phyloP scores from a whole-genome alignment of 306 rosid genomes.

The Adenanthera pavonina region DNA sequence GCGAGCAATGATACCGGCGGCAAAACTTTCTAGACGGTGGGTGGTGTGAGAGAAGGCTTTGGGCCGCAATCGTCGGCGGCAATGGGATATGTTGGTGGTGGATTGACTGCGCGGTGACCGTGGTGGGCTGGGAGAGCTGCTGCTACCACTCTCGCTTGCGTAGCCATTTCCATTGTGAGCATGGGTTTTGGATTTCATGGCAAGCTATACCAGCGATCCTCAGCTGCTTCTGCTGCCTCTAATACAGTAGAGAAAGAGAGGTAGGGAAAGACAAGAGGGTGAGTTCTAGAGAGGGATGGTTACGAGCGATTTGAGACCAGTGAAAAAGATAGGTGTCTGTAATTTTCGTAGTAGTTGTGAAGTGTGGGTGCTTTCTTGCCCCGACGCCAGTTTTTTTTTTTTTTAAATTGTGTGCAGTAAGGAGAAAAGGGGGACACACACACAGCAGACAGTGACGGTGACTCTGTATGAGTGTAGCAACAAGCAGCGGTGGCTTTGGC shows the following conservation, averaged over 20 bases:
- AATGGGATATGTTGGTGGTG: constrained; percentile 42
- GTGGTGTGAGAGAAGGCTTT: constrained; percentile 51
- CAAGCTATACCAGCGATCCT: constrained; percentile 10
- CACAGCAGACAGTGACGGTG: neutral
- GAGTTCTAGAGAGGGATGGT: constrained; percentile 2
- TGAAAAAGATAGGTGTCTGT: constrained; percentile 30
- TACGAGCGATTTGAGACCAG: neutral
- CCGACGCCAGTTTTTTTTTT: neutral
- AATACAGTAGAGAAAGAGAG: neutral
- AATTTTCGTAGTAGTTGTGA: neutral
- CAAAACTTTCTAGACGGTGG: constrained; percentile 40
- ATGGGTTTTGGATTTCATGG: constrained; percentile 69
- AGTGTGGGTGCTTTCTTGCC: neutral
- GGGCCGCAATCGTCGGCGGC: constrained; percentile 65
- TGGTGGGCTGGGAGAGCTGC: constrained; percentile 89
- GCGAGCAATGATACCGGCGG: constrained; percentile 62
- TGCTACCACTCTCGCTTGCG: constrained; percentile 58
- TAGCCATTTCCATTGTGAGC: constrained; percentile 50
- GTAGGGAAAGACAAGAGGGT: constrained; percentile 3
- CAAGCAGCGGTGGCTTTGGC: neutral
- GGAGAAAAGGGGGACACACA: neutral
- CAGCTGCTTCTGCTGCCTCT: neutral
- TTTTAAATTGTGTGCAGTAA: neutral
- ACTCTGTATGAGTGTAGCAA: neutral
- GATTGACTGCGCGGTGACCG: constrained; percentile 76